phyloP scores from a whole-genome alignment of 176 grass and related monocot species.

The Triticum turgidum region DNA sequence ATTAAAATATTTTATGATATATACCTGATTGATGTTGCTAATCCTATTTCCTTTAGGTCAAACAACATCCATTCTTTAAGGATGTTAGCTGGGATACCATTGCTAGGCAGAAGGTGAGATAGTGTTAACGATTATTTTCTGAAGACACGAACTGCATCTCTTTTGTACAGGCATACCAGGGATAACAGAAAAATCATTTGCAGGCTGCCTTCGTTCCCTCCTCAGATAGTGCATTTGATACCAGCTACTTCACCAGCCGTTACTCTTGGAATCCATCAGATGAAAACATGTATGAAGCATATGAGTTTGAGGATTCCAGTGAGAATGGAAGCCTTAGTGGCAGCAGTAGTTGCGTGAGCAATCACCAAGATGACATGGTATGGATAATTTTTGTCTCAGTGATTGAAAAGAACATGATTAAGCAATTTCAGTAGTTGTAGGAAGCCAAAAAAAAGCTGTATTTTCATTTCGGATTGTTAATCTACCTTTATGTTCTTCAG shows the following conservation, averaged over 20 bases:
- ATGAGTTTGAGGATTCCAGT: slow-evolving; percentile 89
- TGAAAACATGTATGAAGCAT: slow-evolving; percentile 89
- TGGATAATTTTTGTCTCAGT: slow-evolving; percentile 22
- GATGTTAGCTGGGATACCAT: slow-evolving; percentile 96
- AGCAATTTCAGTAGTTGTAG: slow-evolving; percentile 7
- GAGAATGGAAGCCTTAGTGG: slow-evolving; percentile 94
- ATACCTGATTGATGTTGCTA: slow-evolving; percentile 37
- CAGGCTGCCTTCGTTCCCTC: slow-evolving; percentile 98
- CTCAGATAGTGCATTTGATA: slow-evolving; percentile 89
- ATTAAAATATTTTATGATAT: slow-evolving; percentile 22
- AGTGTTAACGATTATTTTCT: slow-evolving; percentile 23
- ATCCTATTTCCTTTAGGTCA: slow-evolving; percentile 68
- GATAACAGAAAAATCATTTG: slow-evolving; percentile 45
- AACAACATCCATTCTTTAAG: slow-evolving; percentile 92
- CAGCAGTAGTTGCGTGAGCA: slow-evolving; percentile 94
- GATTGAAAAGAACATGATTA: background rate
- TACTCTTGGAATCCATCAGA: slow-evolving; percentile 99
- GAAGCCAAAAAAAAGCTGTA: background rate
- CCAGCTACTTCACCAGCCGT: slow-evolving; percentile 97
- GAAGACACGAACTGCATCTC: slow-evolving; percentile 6
- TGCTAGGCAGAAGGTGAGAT: slow-evolving; percentile 93
- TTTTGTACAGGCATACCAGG: slow-evolving; percentile 13
- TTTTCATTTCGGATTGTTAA: background rate
- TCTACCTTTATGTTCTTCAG: slow-evolving; percentile 1
- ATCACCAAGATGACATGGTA: slow-evolving; percentile 92